Conservation (phyloP, 257 asterid genomes). For the Ligustrum vulgare region DNA sequence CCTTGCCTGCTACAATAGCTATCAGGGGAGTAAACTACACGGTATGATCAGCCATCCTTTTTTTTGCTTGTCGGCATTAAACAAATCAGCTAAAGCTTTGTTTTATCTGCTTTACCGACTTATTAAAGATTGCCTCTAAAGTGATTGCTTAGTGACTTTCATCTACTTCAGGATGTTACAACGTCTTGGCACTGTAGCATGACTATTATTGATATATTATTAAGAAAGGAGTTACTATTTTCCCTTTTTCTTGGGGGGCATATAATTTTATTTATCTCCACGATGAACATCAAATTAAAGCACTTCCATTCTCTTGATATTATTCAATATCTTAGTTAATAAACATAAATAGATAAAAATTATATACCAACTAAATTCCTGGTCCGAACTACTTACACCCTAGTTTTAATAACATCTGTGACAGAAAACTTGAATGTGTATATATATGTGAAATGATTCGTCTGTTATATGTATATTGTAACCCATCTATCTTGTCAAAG, state of each 20-base stretch:
- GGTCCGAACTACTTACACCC: not conserved
- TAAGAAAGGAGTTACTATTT: no score
- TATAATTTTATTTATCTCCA: no score
- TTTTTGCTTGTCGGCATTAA: not conserved
- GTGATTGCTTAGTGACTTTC: not conserved
- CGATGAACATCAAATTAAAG: no score
- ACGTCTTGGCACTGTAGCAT: not conserved
- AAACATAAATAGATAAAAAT: no score
- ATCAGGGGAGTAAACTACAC: slow-evolving; percentile 46
- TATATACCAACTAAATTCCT: not conserved
- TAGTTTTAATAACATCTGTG: not conserved
- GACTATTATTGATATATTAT: no score
- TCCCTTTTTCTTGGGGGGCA: no score
- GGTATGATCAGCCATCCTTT: slow-evolving; percentile 24
- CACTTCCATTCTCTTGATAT: not conserved
- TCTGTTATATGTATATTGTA: not conserved
- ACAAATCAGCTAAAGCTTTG: not conserved
- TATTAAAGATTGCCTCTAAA: not conserved
- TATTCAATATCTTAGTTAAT: no score
- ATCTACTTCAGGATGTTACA: not conserved
- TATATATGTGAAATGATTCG: not conserved
- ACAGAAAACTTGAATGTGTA: not conserved
- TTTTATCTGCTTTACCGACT: not conserved
- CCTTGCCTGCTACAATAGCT: slow-evolving; percentile 44
- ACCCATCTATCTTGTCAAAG: not conserved